Evolutionary conservation across 768 basidiomycete species (phyloP), one percentile per base, ranked within the genome.

Genomic region (Coprinopsis cinerea): DNA sequence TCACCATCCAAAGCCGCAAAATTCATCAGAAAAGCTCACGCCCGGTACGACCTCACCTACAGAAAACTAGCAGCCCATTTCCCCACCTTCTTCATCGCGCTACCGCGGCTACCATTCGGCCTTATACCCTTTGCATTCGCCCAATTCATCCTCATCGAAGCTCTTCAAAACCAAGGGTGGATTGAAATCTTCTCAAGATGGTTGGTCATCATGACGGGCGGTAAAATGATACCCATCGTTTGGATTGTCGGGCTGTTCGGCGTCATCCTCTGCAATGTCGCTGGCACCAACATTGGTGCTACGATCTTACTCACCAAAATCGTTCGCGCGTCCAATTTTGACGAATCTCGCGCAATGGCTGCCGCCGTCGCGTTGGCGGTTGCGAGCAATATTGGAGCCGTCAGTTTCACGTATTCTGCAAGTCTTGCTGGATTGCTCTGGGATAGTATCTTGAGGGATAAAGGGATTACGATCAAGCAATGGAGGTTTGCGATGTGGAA

Each of bases 81-180:
- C 62, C 92, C 91, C 0, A 92, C 88, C 1, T 72, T 86, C 53
- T 73, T 76, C 61, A 78, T 77, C 9, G 78, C 82, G 18, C 67
- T 83, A 18, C 75, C 80, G 0, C 78, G 84, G 17, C 72, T 94
- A 0, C 94, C 92, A 0, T 81, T 92, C 52, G 76, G 81, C 11
- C 79, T 96, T 5, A 70, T 96, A 14, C 91, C 91, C 0, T 98
- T 98, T 60, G 89, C 92, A 0, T 92, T 97, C 61, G 84, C 87
- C 0, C 92, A 94, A 66, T 97, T 98, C 69, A 91, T 97, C 56
- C 79, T 98, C 49, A 90, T 95, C 51, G 87, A 94, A 61, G 88
- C 77, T 0, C 76, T 98, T 4, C 74, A 82, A 11, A 75, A 81
- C 53, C 82, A 85, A 51, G 92, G 92, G 23, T 98, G 94, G 92